Evolutionary conservation across 2,329 filamentous ascomycete species (phyloP).

Genomic region (Arthrinium phaeospermum): DNA sequence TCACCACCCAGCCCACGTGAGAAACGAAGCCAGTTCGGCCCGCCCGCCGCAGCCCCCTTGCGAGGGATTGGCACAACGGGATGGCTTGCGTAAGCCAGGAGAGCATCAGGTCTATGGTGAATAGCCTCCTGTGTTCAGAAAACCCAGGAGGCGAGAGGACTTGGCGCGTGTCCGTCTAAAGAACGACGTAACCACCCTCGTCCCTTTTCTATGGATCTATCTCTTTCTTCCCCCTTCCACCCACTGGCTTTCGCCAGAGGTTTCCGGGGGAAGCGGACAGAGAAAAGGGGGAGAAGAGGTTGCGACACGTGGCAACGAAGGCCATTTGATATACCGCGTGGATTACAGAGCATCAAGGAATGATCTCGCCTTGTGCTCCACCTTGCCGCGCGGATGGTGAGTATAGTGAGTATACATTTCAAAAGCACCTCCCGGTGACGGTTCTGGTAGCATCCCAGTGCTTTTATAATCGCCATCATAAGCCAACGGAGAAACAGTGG

Average conservation of each 20-base stretch:
- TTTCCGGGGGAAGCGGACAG: background rate
- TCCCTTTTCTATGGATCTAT: background rate
- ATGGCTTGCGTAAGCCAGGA: constrained; percentile 19
- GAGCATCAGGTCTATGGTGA: constrained; percentile 20
- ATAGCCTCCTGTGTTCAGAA: background rate
- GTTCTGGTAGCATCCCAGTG: background rate
- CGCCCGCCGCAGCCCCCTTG: background rate
- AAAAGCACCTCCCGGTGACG: background rate
- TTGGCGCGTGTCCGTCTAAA: constrained; percentile 23
- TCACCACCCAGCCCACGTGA: constrained; percentile 19
- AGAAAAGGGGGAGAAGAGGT: constrained; percentile 8
- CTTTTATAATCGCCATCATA: too few relatives aligned
- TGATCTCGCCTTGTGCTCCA: constrained; percentile 77
- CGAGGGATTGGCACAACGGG: background rate
- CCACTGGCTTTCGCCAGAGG: background rate
- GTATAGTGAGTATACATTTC: constrained; percentile 17
- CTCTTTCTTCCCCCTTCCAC: background rate
- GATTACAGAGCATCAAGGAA: constrained; percentile 81
- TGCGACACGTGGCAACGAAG: constrained; percentile 20
- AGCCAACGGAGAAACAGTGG: background rate
- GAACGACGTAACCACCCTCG: constrained; percentile 15
- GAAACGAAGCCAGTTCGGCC: constrained; percentile 3
- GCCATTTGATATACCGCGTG: constrained; percentile 67
- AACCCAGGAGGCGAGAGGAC: background rate
- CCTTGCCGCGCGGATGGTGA: constrained; percentile 68